These are phyloP conservation scores for Fusarium virguliforme DNA, from an alignment of 2,329 filamentous ascomycete genomes.

Conservation along the genomic window DNA sequence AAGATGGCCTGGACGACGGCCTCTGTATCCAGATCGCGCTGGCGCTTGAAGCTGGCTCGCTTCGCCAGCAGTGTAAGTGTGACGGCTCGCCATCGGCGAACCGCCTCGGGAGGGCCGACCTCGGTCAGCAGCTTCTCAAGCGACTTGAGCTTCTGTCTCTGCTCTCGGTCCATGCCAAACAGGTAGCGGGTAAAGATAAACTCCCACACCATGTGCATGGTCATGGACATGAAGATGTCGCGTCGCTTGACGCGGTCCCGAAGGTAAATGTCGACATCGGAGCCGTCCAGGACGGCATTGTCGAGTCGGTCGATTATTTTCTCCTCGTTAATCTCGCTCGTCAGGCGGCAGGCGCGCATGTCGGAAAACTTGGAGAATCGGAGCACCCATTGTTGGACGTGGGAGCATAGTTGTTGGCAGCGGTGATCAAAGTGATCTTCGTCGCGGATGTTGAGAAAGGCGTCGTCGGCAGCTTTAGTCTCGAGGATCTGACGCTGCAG, in stretches of 20 bases:
- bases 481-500: slow-evolving; percentile 70
- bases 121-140: slow-evolving; percentile 93
- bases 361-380: slow-evolving; percentile 99
- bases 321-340: slow-evolving; percentile 88
- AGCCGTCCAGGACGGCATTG: slow-evolving; percentile 93
- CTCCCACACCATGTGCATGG: slow-evolving; percentile 99
- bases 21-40: slow-evolving; percentile 92
- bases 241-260: slow-evolving; percentile 89
- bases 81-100: slow-evolving; percentile 96
- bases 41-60: slow-evolving; percentile 83
- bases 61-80: slow-evolving; percentile 91
- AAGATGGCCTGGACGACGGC: slow-evolving; percentile 92
- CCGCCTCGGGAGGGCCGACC: slow-evolving; percentile 88
- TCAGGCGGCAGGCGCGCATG: slow-evolving; percentile 87
- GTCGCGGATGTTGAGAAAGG: slow-evolving; percentile 85
- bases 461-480: slow-evolving; percentile 73
- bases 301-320: slow-evolving; percentile 95
- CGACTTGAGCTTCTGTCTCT: slow-evolving; percentile 96
- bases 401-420: slow-evolving; percentile 94
- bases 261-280: slow-evolving; percentile 91
- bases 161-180: slow-evolving; percentile 98
- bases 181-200: slow-evolving; percentile 98
- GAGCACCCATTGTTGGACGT: slow-evolving; percentile 97
- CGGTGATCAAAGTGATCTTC: slow-evolving; percentile 96
- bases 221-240: slow-evolving; percentile 98